Evolutionary conservation across 2,329 filamentous ascomycete species (phyloP).

Genomic region (Fusarium luffae): DNA sequence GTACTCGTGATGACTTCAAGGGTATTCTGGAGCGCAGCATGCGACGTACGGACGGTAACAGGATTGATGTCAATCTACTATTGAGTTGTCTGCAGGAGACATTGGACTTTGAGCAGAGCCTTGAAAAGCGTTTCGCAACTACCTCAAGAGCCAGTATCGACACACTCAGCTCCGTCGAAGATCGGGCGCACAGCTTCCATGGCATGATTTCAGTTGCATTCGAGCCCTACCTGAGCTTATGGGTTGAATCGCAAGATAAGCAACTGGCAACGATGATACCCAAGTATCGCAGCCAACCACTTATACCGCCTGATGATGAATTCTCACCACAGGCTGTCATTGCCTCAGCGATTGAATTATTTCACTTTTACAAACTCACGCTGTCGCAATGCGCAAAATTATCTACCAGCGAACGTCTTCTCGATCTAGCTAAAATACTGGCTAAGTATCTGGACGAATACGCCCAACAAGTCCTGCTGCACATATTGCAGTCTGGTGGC

Average conservation of each 20-base stretch:
- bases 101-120: constrained; percentile 92
- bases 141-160: constrained; percentile 85
- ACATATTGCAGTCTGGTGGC: constrained; percentile 70
- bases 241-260: constrained; percentile 96
- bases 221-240: constrained; percentile 94
- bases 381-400: constrained; percentile 95
- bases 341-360: constrained; percentile 92
- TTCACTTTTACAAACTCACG: constrained; percentile 95
- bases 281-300: constrained; percentile 84
- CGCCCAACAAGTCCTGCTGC: constrained; percentile 88
- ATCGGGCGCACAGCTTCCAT: constrained; percentile 80
- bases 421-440: constrained; percentile 86
- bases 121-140: constrained; percentile 84
- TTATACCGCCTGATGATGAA: constrained; percentile 86
- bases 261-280: constrained; percentile 86
- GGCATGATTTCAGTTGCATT: constrained; percentile 96
- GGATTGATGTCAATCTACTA: constrained; percentile 88
- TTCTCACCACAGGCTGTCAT: constrained; percentile 92
- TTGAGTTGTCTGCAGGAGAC: constrained; percentile 94
- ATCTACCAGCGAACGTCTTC: constrained; percentile 86
- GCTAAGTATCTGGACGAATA: constrained; percentile 96
- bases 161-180: constrained; percentile 83
- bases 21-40: constrained; percentile 90
- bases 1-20: constrained; percentile 94
- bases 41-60: constrained; percentile 79